Conservation (phyloP, 2,329 filamentous ascomycete species). For the Pseudogymnoascus sp. region DNA sequence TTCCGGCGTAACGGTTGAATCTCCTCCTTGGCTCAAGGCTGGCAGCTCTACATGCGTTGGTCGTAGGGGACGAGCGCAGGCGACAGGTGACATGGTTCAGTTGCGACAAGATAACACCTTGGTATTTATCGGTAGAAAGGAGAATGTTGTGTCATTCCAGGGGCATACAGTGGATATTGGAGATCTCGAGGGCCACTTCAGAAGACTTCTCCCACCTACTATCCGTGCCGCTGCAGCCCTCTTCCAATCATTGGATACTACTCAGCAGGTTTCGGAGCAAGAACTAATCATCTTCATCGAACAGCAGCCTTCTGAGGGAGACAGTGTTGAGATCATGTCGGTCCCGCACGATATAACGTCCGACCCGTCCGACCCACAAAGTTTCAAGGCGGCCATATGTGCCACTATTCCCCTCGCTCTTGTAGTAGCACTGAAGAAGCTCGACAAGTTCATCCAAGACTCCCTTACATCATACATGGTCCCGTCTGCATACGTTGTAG, state of each 20-base stretch:
- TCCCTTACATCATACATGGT: conserved; percentile 44
- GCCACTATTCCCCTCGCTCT: conserved; percentile 27
- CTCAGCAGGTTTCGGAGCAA: conserved; percentile 12
- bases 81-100: conserved; percentile 29
- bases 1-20: conserved; percentile 25
- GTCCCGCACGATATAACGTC: conserved; percentile 19
- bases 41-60: conserved; percentile 32
- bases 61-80: conserved; percentile 26
- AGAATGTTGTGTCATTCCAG: conserved; percentile 27
- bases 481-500: conserved; percentile 38
- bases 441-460: conserved; percentile 37
- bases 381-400: conserved; percentile 23
- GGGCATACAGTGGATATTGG: conserved; percentile 36
- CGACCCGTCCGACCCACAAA: conserved; percentile 14
- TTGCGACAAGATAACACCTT: conserved; percentile 26
- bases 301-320: conserved; percentile 25
- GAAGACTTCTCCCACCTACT: conserved; percentile 30
- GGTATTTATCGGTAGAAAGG: conserved; percentile 28
- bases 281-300: conserved; percentile 33
- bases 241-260: conserved; percentile 17
- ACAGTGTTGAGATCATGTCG: conserved; percentile 27
- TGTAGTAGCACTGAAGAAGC: conserved; percentile 33
- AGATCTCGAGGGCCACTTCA: conserved; percentile 36
- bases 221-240: conserved; percentile 28
- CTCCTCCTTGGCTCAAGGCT: conserved; percentile 31